phyloP scores from a whole-genome alignment of 805 yeast species.

The Wickerhamiella allomyrinae region DNA sequence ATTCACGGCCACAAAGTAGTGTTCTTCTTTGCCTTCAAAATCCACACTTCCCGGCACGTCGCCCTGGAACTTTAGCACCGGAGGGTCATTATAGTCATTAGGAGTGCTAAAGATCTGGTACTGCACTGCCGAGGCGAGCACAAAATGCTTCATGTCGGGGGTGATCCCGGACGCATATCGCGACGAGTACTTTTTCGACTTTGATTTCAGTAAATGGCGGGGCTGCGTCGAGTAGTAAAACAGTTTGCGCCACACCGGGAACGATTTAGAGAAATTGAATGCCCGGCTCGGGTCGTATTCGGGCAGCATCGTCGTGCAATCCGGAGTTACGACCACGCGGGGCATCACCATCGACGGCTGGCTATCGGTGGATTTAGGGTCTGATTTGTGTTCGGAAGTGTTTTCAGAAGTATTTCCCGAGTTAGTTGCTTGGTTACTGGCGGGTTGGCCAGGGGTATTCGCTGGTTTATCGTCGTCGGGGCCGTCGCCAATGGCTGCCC shows the following conservation, averaged over 20 bases:
- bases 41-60: conserved; percentile 31
- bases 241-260: conserved; percentile 63
- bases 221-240: conserved; percentile 41
- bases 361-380: no score
- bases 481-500: no score
- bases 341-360: no score
- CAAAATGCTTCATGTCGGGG: conserved; percentile 50
- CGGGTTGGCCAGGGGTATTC: no score
- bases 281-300: no score
- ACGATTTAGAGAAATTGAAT: conserved; percentile 51
- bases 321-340: no score
- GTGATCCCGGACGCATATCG: conserved; percentile 36
- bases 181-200: conserved; percentile 16
- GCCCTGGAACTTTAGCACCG: conserved; percentile 52
- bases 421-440: no score
- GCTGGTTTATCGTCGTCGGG: no score
- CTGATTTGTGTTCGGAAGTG: no score
- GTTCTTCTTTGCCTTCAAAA: conserved; percentile 6
- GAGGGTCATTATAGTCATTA: conserved; percentile 34
- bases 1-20: conserved; percentile 30
- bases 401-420: no score
- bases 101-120: conserved; percentile 61
- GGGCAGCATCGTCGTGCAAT: no score
- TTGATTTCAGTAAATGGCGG: conserved; percentile 34
- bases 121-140: conserved; percentile 46